Evolutionary conservation across 2,329 filamentous ascomycete species (phyloP).

Genomic region (Aspergillus flavus): DNA sequence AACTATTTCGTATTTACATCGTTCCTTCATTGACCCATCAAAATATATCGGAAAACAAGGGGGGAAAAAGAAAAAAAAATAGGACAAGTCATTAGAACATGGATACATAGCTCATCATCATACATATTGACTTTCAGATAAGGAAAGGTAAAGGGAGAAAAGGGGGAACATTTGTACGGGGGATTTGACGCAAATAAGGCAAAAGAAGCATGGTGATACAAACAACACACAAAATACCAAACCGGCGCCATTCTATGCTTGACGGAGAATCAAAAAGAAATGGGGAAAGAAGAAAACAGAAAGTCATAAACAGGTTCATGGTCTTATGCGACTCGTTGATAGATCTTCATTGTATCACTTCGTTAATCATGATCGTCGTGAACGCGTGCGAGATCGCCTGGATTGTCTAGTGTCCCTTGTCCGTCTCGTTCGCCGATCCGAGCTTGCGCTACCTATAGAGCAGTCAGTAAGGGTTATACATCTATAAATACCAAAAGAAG

Average conservation of each 20-base stretch:
- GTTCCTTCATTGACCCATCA: conserved; percentile 8
- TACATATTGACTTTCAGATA: conserved; percentile 4
- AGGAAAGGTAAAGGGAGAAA: background rate
- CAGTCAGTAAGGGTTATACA: conserved; percentile 13
- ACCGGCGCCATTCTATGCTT: background rate
- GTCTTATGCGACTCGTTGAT: background rate
- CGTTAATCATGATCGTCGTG: conserved; percentile 28
- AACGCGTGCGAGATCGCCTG: conserved; percentile 32
- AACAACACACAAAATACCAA: background rate
- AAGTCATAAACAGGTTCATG: background rate
- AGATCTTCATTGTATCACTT: conserved; percentile 2
- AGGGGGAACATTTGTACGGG: background rate
- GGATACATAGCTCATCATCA: conserved; percentile 21
- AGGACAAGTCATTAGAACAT: conserved; percentile 13
- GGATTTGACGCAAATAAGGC: background rate
- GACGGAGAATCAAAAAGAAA: background rate
- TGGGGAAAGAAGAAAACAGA: background rate
- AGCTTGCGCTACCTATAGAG: conserved; percentile 46
- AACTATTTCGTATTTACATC: conserved; percentile 29
- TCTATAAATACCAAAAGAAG: conserved; percentile 8
- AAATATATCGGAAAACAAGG: conserved; percentile 10
- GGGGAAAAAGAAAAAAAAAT: background rate
- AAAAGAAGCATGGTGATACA: conserved; percentile 1
- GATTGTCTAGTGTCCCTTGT: conserved; percentile 33
- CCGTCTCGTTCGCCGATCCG: conserved; percentile 41